Base-by-base conservation (phyloP, 176 grass and related monocot genomes). In the Oryza nivara region DNA sequence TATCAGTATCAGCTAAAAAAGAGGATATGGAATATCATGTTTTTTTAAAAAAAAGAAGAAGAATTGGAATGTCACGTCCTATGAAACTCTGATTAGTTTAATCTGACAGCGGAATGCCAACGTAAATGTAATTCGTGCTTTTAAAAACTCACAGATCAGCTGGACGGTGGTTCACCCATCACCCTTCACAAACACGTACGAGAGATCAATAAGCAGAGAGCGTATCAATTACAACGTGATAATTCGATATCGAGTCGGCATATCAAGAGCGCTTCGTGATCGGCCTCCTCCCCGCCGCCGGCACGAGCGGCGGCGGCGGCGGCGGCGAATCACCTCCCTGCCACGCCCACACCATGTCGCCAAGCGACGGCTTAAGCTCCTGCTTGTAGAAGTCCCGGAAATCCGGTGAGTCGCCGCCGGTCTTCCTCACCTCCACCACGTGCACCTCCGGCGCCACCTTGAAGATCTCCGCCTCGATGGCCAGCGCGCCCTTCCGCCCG, bases 391-490 rank as follows among this genome's bases (percentile, higher is more conserved):
- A 98, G 9, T 98, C 91, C 6, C 81, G 83, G 66, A 92, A 98
- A 76, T 93, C 95, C 6, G 86, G 65, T 81, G 79, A 67, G 67
- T 95, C 91, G 36, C 95, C 95, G 35, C 89, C 82, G 34, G 89
- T 95, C 56, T 89, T 98, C 83, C 94, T 95, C 85, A 98, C 76
- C 86, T 98, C 95, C 60, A 98, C 95, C 85, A 98, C 92, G 7
- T 85, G 89, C 70, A 98, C 85, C 19, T 89, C 92, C 34, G 91
- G 84, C 19, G 89, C 94, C 72, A 98, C 82, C 89, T 98, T 85
- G 25, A 93, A 98, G 75, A 98, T 98, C 89, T 93, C 89, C 6
- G 86, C 91, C 46, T 86, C 91, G 48, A 98, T 80, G 26, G 91
- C 81, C 76, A 98, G 86, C 26, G 89, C 85, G 30, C 92, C 85